These are phyloP conservation scores for Panicum hallii DNA, from an alignment of 202 grass and related monocot genomes.

Conservation along the genomic window DNA sequence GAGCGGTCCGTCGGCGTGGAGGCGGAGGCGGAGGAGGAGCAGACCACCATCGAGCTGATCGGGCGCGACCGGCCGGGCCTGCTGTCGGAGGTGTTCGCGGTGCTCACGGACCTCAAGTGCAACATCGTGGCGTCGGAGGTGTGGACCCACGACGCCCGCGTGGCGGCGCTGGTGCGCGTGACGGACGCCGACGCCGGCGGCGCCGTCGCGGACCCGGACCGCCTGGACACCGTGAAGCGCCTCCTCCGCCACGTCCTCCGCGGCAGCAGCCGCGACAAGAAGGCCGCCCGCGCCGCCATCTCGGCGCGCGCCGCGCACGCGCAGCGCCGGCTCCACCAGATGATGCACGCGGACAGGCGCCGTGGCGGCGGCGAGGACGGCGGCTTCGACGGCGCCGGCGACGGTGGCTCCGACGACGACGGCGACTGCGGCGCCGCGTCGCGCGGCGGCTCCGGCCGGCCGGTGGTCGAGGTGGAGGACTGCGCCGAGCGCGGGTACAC, in stretches of 20 bases:
- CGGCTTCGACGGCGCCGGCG: not conserved
- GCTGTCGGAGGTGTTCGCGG: slow-evolving; percentile 93
- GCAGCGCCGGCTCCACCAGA: slow-evolving; percentile 86
- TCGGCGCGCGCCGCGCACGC: slow-evolving; percentile 54
- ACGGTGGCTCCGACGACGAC: not conserved
- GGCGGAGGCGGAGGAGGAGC: slow-evolving; percentile 43
- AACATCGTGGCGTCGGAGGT: slow-evolving; percentile 90
- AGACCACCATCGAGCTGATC: slow-evolving; percentile 79
- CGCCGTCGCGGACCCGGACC: slow-evolving; percentile 60
- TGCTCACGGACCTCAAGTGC: slow-evolving; percentile 79
- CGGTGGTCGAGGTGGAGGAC: slow-evolving; percentile 65
- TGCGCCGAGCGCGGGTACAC: slow-evolving; percentile 87
- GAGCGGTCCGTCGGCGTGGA: slow-evolving; percentile 53
- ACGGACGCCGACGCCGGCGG: slow-evolving; percentile 66
- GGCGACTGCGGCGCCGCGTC: not conserved
- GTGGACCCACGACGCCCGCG: slow-evolving; percentile 86
- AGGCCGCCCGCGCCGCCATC: slow-evolving; percentile 56
- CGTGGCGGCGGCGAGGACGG: not conserved
- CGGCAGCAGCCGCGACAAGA: slow-evolving; percentile 63
- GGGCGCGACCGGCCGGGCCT: slow-evolving; percentile 84
- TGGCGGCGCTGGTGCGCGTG: slow-evolving; percentile 84
- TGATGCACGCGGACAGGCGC: slow-evolving; percentile 66
- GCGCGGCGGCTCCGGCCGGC: slow-evolving; percentile 8
- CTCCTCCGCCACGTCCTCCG: slow-evolving; percentile 78
- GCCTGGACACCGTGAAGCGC: slow-evolving; percentile 59